A percentile compares a stretch with the other conserved stretches of the same genome.
phyloP scores from a whole-genome alignment of 2,329 filamentous ascomycete genomes.

The Claviceps humidiphila region DNA sequence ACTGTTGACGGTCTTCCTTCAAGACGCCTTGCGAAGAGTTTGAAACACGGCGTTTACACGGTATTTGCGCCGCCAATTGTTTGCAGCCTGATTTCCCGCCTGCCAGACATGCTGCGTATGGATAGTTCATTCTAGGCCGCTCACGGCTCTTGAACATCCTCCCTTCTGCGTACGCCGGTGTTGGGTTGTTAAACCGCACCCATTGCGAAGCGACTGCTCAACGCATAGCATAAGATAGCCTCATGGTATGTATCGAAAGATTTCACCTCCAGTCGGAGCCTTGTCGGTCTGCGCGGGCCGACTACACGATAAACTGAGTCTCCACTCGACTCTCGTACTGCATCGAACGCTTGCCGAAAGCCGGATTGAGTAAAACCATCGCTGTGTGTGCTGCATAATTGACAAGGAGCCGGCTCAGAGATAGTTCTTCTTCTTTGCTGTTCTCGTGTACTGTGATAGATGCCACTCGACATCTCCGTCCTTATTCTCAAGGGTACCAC shows the following conservation, averaged over 20 bases:
- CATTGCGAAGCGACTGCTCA: background rate
- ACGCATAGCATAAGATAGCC: background rate
- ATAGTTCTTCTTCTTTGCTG: slow-evolving; percentile 71
- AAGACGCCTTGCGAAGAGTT: background rate
- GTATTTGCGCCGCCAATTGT: background rate
- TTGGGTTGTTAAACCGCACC: background rate
- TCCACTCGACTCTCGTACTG: too few relatives aligned
- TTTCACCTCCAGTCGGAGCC: background rate
- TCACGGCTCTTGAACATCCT: background rate
- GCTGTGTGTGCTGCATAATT: background rate
- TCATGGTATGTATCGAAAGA: background rate
- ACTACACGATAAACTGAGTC: too few relatives aligned
- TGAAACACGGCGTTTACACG: background rate
- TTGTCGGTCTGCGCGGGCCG: background rate
- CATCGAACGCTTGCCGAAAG: too few relatives aligned
- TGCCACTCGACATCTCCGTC: slow-evolving; percentile 96
- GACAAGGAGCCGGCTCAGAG: background rate
- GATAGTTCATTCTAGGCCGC: background rate
- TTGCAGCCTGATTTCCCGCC: background rate
- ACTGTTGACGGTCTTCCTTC: background rate
- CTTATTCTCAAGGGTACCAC: slow-evolving; percentile 84
- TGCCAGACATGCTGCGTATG: background rate
- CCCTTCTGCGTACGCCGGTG: background rate
- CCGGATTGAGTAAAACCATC: background rate
- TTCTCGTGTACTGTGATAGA: slow-evolving; percentile 87